Evolutionary conservation across 768 basidiomycete species (phyloP).

Genomic region (Wakefieldia striispora): DNA sequence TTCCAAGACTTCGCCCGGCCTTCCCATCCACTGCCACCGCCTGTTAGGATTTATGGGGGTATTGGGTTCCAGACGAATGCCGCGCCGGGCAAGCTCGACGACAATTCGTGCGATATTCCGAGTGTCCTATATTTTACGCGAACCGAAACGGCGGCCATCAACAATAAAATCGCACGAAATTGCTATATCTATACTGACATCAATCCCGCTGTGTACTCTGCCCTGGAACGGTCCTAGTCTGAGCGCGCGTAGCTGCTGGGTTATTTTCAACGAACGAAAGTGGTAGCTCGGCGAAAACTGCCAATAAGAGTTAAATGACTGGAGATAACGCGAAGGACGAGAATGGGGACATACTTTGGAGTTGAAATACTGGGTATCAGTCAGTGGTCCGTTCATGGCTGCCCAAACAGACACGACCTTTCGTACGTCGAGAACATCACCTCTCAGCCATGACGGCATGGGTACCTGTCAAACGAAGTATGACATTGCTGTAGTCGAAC

Average conservation of each 20-base stretch:
- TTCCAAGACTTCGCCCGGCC: conserved; percentile 64
- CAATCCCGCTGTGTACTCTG: conserved; percentile 84
- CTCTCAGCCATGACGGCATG: conserved; percentile 72
- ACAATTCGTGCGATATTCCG: conserved; percentile 86
- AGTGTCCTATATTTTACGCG: conserved; percentile 59
- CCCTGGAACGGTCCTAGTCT: conserved; percentile 76
- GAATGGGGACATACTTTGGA: conserved; percentile 14
- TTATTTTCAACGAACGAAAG: conserved; percentile 54
- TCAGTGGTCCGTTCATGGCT: conserved; percentile 5
- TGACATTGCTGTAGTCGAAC: conserved; percentile 9
- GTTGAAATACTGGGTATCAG: conserved; percentile 8
- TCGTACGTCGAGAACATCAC: conserved; percentile 75
- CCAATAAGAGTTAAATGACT: not conserved
- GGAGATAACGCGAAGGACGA: not conserved
- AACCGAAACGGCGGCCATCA: conserved; percentile 1
- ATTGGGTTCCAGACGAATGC: conserved; percentile 70
- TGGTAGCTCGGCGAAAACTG: conserved; percentile 19
- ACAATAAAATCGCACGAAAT: not conserved
- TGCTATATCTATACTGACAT: conserved; percentile 54
- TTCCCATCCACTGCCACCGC: conserved; percentile 88
- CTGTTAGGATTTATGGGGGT: conserved; percentile 60
- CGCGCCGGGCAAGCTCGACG: conserved; percentile 69
- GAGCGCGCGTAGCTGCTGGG: conserved; percentile 72
- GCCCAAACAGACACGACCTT: conserved; percentile 51
- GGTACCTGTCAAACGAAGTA: conserved; percentile 42